Conservation (phyloP, 2,329 filamentous ascomycete species). For the Fusarium illudens region DNA sequence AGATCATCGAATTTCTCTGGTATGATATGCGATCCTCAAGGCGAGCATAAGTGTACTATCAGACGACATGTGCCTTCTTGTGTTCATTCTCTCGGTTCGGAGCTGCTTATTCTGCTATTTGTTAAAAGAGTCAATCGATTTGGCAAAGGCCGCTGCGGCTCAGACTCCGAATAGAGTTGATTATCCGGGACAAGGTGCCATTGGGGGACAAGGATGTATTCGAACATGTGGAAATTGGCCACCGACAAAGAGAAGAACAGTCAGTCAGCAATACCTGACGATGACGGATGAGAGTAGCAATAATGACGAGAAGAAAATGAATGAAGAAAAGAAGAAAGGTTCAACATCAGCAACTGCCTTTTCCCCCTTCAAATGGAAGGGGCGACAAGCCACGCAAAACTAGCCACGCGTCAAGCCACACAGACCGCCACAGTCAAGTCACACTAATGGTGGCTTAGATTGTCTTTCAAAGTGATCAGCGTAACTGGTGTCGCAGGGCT, state of each 20-base stretch:
- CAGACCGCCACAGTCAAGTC: slow-evolving; percentile 10
- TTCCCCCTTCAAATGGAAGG: not conserved
- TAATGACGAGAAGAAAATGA: not conserved
- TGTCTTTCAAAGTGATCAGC: slow-evolving; percentile 25
- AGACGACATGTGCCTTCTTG: not conserved
- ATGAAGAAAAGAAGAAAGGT: not conserved
- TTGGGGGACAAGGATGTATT: slow-evolving; percentile 1
- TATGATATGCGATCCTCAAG: not conserved
- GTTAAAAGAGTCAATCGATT: slow-evolving; percentile 14
- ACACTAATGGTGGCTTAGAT: not conserved
- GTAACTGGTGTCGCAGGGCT: slow-evolving; percentile 3
- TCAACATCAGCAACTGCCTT: not conserved
- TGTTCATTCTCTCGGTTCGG: slow-evolving; percentile 1
- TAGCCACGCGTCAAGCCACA: slow-evolving; percentile 35
- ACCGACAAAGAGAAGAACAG: not conserved
- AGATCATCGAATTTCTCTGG: not conserved
- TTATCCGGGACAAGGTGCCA: slow-evolving; percentile 11
- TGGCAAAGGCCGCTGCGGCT: not conserved
- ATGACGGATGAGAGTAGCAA: not conserved
- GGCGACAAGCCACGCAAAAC: slow-evolving; percentile 26
- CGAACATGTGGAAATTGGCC: slow-evolving; percentile 1
- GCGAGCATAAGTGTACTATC: not conserved
- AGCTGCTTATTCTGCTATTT: slow-evolving; percentile 1
- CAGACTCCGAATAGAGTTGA: slow-evolving; percentile 3
- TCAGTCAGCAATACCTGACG: not conserved